Evolutionary conservation across 768 basidiomycete species (phyloP), one percentile per base, ranked within the genome.

Genomic region (Sarcodon sp.): DNA sequence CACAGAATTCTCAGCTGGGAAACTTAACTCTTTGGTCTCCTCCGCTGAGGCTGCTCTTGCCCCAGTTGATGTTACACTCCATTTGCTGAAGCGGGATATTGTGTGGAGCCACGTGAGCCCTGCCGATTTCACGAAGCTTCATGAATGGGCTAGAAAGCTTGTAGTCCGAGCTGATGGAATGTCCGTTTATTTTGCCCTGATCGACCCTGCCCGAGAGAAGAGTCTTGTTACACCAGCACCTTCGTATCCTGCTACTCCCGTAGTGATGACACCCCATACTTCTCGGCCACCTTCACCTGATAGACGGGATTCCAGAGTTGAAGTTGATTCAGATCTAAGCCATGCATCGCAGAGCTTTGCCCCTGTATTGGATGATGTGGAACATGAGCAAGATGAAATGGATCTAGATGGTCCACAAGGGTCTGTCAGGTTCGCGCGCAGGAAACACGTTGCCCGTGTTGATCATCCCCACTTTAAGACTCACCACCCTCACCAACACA

Each of bases 121-220:
- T 0, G 58, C 56, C 1, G 80, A 83, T 56, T 78, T 80, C 44
- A 53, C 56, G 0, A 58, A 61, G 3, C 67, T 87, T 15, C 79
- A 82, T 47, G 56, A 61, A 18, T 56, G 73, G 6, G 66, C 67
- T 12, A 66, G 78, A 38, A 64, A 73, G 3, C 66, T 84, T 52
- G 69, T 71, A 4, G 76, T 73, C 9, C 66, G 78, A 7, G 72
- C 74, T n/a, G 69, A 79, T 51, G 84, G 84, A 13, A 68, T 86
- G 69, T 65, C 61, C 15, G 59, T 73, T 35, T 86, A 82, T 55
- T 85, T 80, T 51, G 61, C 60, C 0, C 57, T 86, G n/a, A 71
- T 83, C 8, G 80, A 86, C 52, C 76, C 80, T 0, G 72, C 70
- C 15, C 62, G 77, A 37, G 76, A 80, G 55, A 69, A 60, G 47